Base-by-base conservation (phyloP, 2,329 filamentous ascomycete genomes). In the Fusarium sp. region DNA sequence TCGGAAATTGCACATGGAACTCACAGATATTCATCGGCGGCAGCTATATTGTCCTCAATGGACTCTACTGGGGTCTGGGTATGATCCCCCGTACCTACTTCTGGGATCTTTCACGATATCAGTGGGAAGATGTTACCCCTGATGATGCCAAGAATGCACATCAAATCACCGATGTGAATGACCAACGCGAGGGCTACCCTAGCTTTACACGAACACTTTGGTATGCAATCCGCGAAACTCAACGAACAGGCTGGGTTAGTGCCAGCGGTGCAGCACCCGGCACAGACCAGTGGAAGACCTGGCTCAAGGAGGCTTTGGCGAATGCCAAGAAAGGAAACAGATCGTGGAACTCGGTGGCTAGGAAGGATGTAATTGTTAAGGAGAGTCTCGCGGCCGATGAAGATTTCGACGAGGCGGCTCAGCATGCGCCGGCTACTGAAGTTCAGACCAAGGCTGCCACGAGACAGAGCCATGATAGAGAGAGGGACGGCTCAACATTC, bases 1-100 rank as follows among this genome's bases (percentile, higher is more conserved):
- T 91, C 34, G 88, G 88, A 3, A 90, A 90, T 74, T 89, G 87
- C 77, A 83, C 83, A n/a, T 90, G 88, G 83, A 82, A 83, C 46
- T 85, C 86, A 65, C 88, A 91, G 77, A 83, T 87, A 12, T 84
- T 88, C 14, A 87, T 90, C 63, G 88, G 87, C 9, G 81, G 79
- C 4, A 81, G 84, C 3, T 91, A 91, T 70, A 86, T 91, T 58
- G 68, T 86, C 6, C 81, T 91, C 52, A 91, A 91, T 64, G 86
- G 84, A 12, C 76, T 87, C 0, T 90, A 90, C 76, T 91, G 88
- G 88, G 79, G 80, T 3, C 80, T 87, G 54, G 84, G 86, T 22
- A 77, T 88, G 76, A 64, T 88, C 24, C 83, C 86, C 0, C 82
- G 82, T 27, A 73, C 77, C 0, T 79, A 79, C 51, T 87, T 89